Conservation (phyloP, 176 grass and related monocot genomes). For the Oryza nivara region DNA sequence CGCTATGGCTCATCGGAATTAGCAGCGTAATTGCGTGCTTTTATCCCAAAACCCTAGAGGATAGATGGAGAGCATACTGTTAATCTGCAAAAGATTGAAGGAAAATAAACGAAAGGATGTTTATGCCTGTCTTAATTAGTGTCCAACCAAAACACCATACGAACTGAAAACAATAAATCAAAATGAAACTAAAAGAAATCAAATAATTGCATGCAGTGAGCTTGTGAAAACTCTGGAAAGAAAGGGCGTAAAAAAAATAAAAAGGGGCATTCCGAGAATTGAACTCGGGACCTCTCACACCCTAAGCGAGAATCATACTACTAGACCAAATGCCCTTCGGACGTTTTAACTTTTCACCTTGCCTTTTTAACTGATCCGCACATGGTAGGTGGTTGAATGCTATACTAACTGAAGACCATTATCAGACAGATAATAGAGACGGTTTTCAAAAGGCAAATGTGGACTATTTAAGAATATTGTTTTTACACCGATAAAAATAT, state of each 20-base stretch:
- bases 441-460: background rate
- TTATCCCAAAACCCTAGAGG: background rate
- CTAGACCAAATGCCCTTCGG: slow-evolving; percentile 86
- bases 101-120: background rate
- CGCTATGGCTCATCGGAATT: background rate
- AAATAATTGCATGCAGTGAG: too few relatives aligned
- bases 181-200: too few relatives aligned
- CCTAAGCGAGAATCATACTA: slow-evolving; percentile 99
- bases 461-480: background rate
- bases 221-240: background rate
- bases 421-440: too few relatives aligned
- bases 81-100: too few relatives aligned
- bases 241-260: background rate
- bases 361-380: too few relatives aligned
- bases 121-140: too few relatives aligned
- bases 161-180: too few relatives aligned
- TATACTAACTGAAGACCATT: background rate
- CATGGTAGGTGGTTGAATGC: too few relatives aligned
- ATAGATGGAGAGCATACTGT: too few relatives aligned
- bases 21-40: background rate
- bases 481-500: background rate
- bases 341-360: too few relatives aligned
- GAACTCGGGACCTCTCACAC: slow-evolving; percentile 98
- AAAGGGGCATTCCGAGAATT: slow-evolving; percentile 91
- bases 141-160: too few relatives aligned